Evolutionary conservation across 23 red algal species (phyloP).

Genomic region (Gracilaria gracilis): DNA sequence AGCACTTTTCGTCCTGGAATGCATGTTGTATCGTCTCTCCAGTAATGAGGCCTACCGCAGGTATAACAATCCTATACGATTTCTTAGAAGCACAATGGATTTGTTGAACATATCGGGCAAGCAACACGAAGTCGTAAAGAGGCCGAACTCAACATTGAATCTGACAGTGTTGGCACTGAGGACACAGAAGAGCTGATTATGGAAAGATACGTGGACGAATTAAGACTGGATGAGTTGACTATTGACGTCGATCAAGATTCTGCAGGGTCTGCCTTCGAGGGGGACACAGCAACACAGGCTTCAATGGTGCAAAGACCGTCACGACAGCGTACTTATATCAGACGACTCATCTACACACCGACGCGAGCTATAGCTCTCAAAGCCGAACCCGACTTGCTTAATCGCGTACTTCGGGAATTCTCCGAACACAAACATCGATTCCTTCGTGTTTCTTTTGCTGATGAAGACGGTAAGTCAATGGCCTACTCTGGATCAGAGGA

Average conservation of each 20-base stretch:
- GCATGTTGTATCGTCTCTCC: conserved; percentile 27
- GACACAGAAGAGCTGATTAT: background rate
- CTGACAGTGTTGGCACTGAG: background rate
- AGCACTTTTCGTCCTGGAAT: conserved; percentile 29
- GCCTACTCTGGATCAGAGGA: conserved; percentile 39
- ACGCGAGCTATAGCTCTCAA: conserved; percentile 5
- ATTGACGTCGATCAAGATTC: background rate
- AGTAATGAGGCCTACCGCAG: background rate
- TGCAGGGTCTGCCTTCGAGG: background rate
- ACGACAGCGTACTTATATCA: conserved; percentile 11
- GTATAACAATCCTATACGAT: background rate
- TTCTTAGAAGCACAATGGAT: background rate
- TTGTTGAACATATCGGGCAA: background rate
- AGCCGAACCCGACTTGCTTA: conserved; percentile 45
- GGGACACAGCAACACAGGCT: background rate
- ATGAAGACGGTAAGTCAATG: conserved; percentile 34
- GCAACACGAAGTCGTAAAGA: background rate
- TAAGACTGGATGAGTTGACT: background rate
- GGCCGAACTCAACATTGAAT: background rate
- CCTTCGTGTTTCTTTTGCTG: conserved; percentile 28
- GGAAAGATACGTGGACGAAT: background rate
- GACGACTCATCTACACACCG: conserved; percentile 16
- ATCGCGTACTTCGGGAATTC: conserved; percentile 47
- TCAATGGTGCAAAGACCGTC: background rate
- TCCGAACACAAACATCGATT: conserved; percentile 28